These are phyloP conservation scores for Aspergillus tamarii DNA, from an alignment of 2,329 filamentous ascomycete genomes.

Conservation along the genomic window DNA sequence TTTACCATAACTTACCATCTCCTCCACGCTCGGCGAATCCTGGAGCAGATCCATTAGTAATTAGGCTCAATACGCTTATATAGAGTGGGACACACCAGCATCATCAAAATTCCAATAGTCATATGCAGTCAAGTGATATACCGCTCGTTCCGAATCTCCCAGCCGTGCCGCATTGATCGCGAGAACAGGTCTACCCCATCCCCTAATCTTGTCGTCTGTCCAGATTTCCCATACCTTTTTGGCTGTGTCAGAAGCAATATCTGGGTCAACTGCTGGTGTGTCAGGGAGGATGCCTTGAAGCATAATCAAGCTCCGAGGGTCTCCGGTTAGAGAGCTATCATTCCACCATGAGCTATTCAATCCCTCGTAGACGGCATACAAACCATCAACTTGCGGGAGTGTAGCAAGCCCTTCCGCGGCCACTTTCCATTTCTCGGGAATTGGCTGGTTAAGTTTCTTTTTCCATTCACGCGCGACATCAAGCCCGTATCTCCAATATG, in stretches of 20 bases:
- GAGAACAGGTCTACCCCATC: conserved; percentile 20
- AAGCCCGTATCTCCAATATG: conserved; percentile 21
- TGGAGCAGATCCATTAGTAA: background rate
- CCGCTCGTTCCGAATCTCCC: conserved; percentile 13
- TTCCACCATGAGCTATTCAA: conserved; percentile 21
- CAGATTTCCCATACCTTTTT: conserved; percentile 18
- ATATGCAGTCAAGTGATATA: conserved; percentile 18
- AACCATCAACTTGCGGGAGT: conserved; percentile 8
- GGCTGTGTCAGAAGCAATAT: conserved; percentile 10
- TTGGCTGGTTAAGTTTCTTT: conserved; percentile 3
- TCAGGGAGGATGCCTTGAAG: conserved; percentile 19
- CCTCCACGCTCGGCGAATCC: conserved; percentile 20
- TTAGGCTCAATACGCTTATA: background rate
- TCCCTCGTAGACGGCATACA: conserved; percentile 18
- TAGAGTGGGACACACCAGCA: conserved; percentile 11
- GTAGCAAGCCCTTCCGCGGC: conserved; percentile 13
- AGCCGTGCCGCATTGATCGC: conserved; percentile 19
- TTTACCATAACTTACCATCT: conserved; percentile 3
- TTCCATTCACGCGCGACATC: conserved; percentile 17
- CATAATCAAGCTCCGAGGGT: conserved; percentile 22
- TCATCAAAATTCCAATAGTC: conserved; percentile 22
- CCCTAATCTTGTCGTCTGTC: conserved; percentile 18
- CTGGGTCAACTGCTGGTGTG: conserved; percentile 12
- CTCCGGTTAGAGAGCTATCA: conserved; percentile 9
- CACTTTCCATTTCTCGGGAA: conserved; percentile 10